These are phyloP conservation scores for Calonectria honghensis DNA, from an alignment of 2,329 filamentous ascomycete genomes.

Conservation along the genomic window DNA sequence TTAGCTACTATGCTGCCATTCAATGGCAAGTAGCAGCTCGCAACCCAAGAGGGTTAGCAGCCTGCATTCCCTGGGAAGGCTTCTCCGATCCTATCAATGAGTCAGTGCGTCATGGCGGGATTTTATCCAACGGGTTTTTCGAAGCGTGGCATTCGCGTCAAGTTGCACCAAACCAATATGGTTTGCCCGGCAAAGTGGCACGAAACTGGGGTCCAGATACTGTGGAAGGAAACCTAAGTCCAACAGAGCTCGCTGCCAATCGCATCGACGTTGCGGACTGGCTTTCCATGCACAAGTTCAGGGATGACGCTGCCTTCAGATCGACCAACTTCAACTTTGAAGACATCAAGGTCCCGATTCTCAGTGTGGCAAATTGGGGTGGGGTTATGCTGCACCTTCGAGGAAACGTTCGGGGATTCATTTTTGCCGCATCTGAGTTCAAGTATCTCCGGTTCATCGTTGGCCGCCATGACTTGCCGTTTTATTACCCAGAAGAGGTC, in stretches of 20 bases:
- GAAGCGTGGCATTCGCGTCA: slow-evolving; percentile 33
- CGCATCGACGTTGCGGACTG: slow-evolving; percentile 66
- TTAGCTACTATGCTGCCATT: slow-evolving; percentile 66
- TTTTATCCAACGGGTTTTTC: neutral
- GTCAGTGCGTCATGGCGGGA: slow-evolving; percentile 56
- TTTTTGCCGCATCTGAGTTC: slow-evolving; percentile 76
- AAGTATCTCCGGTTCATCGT: slow-evolving; percentile 82
- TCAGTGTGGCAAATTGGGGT: slow-evolving; percentile 82
- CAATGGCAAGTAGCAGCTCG: slow-evolving; percentile 70
- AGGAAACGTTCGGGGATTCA: slow-evolving; percentile 80
- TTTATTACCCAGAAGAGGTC: slow-evolving; percentile 81
- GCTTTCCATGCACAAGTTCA: slow-evolving; percentile 70
- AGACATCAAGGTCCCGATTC: slow-evolving; percentile 79
- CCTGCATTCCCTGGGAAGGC: slow-evolving; percentile 70
- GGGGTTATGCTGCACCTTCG: slow-evolving; percentile 80
- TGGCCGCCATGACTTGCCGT: slow-evolving; percentile 81
- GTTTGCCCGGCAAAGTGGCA: slow-evolving; percentile 65
- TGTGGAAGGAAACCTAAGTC: slow-evolving; percentile 73
- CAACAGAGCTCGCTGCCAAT: slow-evolving; percentile 69
- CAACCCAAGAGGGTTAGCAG: slow-evolving; percentile 65
- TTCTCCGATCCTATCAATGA: slow-evolving; percentile 74
- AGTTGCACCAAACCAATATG: slow-evolving; percentile 75
- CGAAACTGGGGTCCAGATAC: slow-evolving; percentile 66
- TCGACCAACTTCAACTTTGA: slow-evolving; percentile 77
- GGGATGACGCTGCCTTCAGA: slow-evolving; percentile 77